Conservation (phyloP, 352 stramenopile species). For the Pythium guiyangense region DNA sequence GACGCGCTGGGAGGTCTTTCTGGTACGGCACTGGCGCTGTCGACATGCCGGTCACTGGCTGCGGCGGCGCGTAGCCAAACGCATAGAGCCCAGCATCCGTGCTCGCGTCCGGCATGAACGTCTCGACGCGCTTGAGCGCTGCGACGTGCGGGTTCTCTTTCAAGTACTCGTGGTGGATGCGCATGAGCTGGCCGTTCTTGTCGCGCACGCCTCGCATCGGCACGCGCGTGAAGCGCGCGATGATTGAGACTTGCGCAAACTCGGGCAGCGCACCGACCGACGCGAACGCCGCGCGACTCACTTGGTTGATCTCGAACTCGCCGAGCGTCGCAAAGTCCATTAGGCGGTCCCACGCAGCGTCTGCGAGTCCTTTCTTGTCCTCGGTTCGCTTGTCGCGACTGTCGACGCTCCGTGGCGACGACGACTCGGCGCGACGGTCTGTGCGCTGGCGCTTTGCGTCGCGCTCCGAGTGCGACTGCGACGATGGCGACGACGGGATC, state of each 20-base stretch:
- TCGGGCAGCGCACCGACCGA: constrained; percentile 62
- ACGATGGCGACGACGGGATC: too few species aligned
- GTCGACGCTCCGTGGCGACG: constrained; percentile 9
- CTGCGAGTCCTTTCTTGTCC: constrained; percentile 50
- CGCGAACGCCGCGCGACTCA: constrained; percentile 66
- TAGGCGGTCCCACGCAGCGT: constrained; percentile 68
- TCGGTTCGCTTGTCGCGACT: constrained; percentile 17
- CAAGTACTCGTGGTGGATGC: constrained; percentile 66
- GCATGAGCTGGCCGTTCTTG: constrained; percentile 77
- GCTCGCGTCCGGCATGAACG: constrained; percentile 38
- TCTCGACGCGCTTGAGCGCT: constrained; percentile 38
- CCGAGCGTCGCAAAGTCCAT: constrained; percentile 60
- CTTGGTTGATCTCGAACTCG: constrained; percentile 60
- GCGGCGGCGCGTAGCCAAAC: constrained; percentile 69
- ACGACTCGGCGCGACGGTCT: constrained; percentile 17
- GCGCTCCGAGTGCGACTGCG: not conserved
- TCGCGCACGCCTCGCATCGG: constrained; percentile 57
- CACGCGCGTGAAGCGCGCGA: constrained; percentile 62
- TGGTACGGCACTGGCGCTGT: constrained; percentile 46
- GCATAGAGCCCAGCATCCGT: constrained; percentile 49
- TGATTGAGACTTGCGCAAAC: constrained; percentile 70
- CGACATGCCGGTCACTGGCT: constrained; percentile 48
- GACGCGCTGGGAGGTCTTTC: constrained; percentile 22
- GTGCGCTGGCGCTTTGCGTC: constrained; percentile 19
- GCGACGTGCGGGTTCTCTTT: constrained; percentile 65